Evolutionary conservation across 192 early-diverging fungal genomes (phyloP).

Genomic region (Rhizophagus prolifer): DNA sequence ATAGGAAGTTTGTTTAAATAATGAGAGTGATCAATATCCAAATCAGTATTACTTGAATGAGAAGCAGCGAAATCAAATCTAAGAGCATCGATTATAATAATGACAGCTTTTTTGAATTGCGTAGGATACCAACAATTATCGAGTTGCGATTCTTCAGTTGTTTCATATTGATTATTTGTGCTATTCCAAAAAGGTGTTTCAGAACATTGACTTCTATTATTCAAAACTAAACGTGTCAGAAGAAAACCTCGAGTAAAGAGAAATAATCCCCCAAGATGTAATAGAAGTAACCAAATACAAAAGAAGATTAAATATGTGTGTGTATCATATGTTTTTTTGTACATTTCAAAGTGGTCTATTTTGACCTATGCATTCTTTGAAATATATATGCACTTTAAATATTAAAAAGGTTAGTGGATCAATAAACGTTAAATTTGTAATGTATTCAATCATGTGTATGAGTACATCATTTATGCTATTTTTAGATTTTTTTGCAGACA

Average conservation of each 20-base stretch:
- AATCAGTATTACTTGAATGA: conserved; percentile 25
- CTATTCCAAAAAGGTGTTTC: neutral
- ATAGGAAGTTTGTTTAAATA: conserved; percentile 55
- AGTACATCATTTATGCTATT: too few species aligned
- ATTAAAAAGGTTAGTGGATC: too few species aligned
- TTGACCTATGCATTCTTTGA: too few species aligned
- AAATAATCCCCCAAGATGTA: conserved; percentile 56
- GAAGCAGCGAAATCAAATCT: conserved; percentile 61
- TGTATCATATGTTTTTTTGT: neutral
- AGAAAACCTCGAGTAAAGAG: conserved; percentile 74
- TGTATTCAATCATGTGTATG: too few species aligned
- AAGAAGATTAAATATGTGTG: conserved; percentile 3
- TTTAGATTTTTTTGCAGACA: too few species aligned
- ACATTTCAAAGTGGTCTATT: too few species aligned
- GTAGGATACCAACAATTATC: conserved; percentile 45
- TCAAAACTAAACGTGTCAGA: conserved; percentile 63
- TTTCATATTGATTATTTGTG: neutral
- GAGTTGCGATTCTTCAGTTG: conserved; percentile 25
- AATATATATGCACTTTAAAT: too few species aligned
- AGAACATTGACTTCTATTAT: conserved; percentile 47
- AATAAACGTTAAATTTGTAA: too few species aligned
- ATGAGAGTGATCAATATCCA: conserved; percentile 22
- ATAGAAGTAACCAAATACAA: conserved; percentile 41
- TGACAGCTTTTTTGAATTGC: conserved; percentile 57
- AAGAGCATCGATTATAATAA: conserved; percentile 74